These are phyloP conservation scores for Scheffersomyces segobiensis DNA, from an alignment of 1,139 yeast species.

Conservation along the genomic window DNA sequence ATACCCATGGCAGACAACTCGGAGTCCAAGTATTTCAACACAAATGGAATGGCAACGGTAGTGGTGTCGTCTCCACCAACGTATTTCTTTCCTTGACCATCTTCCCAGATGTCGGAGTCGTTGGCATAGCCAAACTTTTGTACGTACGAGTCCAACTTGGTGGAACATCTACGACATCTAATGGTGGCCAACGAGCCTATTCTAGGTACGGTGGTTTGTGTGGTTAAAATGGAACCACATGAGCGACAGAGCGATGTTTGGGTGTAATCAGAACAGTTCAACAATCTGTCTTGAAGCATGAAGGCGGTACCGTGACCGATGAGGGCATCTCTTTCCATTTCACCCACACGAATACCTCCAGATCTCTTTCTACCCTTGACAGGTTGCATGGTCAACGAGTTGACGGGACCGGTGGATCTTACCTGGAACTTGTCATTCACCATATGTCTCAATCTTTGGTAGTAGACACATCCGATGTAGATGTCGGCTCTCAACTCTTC, in stretches of 20 bases:
- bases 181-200: constrained; percentile 77
- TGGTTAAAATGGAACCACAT: constrained; percentile 89
- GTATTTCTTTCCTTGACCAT: constrained; percentile 89
- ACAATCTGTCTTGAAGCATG: constrained; percentile 89
- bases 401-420: constrained; percentile 97
- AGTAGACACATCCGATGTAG: constrained; percentile 94
- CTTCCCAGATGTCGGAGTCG: constrained; percentile 93
- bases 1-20: constrained; percentile 99
- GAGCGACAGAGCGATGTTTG: constrained; percentile 87
- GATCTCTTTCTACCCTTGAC: constrained; percentile 98
- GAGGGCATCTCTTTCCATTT: constrained; percentile 99
- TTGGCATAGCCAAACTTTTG: constrained; percentile 49
- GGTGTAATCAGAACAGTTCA: constrained; percentile 95
- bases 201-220: constrained; percentile 89
- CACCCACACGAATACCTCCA: constrained; percentile 99
- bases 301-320: constrained; percentile 99
- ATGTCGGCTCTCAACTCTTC: constrained; percentile 96
- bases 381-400: constrained; percentile 97
- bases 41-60: constrained; percentile 95
- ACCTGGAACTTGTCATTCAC: constrained; percentile 99
- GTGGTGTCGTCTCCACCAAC: constrained; percentile 92
- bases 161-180: constrained; percentile 92
- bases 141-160: constrained; percentile 49
- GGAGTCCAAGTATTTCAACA: constrained; percentile 89
- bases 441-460: constrained; percentile 98